Evolutionary conservation across 106 monocot species (phyloP).

Genomic region (Platanthera guangdongensis): DNA sequence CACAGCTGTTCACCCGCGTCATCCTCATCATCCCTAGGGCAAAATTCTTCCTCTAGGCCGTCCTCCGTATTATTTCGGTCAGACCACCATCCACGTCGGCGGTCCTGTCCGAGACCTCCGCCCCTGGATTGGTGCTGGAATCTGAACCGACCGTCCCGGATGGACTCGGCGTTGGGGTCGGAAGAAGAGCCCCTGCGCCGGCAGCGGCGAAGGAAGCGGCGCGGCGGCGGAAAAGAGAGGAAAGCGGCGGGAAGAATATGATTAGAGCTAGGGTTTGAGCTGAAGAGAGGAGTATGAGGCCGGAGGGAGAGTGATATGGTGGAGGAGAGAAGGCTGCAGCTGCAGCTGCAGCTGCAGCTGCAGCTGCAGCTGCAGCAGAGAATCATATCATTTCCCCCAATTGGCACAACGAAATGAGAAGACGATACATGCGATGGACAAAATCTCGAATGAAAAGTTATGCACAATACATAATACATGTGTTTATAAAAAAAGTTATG

Average conservation of each 20-base stretch:
- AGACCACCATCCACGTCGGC: slow-evolving; percentile 37
- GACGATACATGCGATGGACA: no score
- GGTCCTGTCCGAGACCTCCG: slow-evolving; percentile 4
- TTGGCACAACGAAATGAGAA: no score
- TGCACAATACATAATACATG: no score
- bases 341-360: no score
- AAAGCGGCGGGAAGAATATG: not conserved
- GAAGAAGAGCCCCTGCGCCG: slow-evolving; percentile 16
- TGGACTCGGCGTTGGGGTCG: slow-evolving; percentile 31
- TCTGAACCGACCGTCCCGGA: slow-evolving; percentile 20
- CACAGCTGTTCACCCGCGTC: slow-evolving; percentile 15
- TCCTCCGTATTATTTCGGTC: slow-evolving; percentile 15
- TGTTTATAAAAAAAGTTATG: no score
- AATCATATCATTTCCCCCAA: slow-evolving; percentile 16
- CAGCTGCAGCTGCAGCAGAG: not conserved
- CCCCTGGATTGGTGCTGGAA: slow-evolving; percentile 13
- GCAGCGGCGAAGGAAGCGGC: slow-evolving; percentile 4
- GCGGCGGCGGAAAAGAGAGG: not conserved
- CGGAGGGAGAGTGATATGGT: not conserved
- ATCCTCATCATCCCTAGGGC: slow-evolving; percentile 23
- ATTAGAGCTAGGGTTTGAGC: slow-evolving; percentile 10
- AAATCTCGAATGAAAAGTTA: no score
- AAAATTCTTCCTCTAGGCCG: slow-evolving; percentile 20
- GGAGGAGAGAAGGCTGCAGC: not conserved
- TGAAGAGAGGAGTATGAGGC: not conserved